Evolutionary conservation across 352 stramenopile genomes (phyloP).

Genomic region (Phytophthora pistaciae): DNA sequence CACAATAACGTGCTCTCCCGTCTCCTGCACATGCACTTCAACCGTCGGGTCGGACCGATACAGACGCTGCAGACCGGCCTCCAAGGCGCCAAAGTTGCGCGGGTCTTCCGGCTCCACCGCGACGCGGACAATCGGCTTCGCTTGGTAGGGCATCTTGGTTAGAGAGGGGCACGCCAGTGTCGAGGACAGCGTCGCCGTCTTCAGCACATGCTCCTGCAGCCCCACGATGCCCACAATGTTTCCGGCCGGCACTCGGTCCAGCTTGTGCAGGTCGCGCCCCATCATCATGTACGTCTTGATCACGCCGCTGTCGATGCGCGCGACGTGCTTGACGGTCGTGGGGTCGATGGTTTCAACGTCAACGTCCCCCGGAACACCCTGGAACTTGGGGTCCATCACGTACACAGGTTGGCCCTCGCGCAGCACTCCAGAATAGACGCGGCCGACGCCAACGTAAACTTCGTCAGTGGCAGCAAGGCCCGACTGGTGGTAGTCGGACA

Average conservation of each 20-base stretch:
- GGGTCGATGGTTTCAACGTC: conserved; percentile 40
- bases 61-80: conserved; percentile 89
- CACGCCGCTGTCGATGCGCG: conserved; percentile 51
- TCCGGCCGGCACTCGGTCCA: conserved; percentile 83
- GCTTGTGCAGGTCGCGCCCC: conserved; percentile 85
- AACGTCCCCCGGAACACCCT: conserved; percentile 53
- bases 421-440: conserved; percentile 92
- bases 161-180: conserved; percentile 85
- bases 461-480: conserved; percentile 62
- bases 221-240: conserved; percentile 93
- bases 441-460: conserved; percentile 93
- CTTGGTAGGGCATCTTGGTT: conserved; percentile 90
- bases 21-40: conserved; percentile 92
- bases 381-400: conserved; percentile 93
- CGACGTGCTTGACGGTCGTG: conserved; percentile 62
- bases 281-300: conserved; percentile 94
- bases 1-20: conserved; percentile 91
- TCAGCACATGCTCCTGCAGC: conserved; percentile 89
- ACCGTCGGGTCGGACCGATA: conserved; percentile 94
- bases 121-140: conserved; percentile 93
- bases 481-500: conserved; percentile 75
- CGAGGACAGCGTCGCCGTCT: conserved; percentile 91
- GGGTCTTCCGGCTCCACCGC: conserved; percentile 91
- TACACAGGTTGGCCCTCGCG: conserved; percentile 66
- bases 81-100: conserved; percentile 85